phyloP scores from a whole-genome alignment of 345 rosid species.

The Heritiera littoralis region DNA sequence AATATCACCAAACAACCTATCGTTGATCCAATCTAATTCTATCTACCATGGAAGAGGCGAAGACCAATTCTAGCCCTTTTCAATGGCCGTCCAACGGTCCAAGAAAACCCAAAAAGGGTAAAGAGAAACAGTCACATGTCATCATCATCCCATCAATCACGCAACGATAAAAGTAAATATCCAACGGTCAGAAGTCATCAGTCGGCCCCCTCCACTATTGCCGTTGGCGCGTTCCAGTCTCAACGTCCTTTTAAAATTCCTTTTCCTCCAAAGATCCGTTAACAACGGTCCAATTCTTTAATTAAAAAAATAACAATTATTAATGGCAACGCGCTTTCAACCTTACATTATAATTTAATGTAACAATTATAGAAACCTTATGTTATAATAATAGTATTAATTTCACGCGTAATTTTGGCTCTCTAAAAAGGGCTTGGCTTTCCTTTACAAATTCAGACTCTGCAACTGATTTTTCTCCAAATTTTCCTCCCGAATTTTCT shows the following conservation, averaged over 20 bases:
- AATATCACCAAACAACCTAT: too few species aligned
- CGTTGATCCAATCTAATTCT: too few species aligned
- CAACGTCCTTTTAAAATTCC: not conserved
- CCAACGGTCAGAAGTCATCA: slow-evolving; percentile 8
- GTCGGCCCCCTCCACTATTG: not conserved
- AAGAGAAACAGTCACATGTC: not conserved
- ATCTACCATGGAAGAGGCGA: too few species aligned
- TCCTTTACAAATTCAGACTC: not conserved
- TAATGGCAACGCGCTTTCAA: slow-evolving; percentile 16
- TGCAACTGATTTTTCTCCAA: slow-evolving; percentile 4
- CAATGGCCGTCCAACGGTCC: too few species aligned
- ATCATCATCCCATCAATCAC: not conserved
- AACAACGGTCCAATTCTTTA: slow-evolving; percentile 21
- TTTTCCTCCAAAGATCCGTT: slow-evolving; percentile 16
- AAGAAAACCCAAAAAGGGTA: too few species aligned
- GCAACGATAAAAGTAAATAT: too few species aligned
- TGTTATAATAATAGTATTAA: not conserved
- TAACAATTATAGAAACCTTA: too few species aligned
- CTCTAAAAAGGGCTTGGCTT: not conserved
- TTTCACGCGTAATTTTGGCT: slow-evolving; percentile 9
- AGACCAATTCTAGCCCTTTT: too few species aligned
- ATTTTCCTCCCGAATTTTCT: slow-evolving; percentile 9
- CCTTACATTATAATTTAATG: too few species aligned
- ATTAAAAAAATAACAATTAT: not conserved
- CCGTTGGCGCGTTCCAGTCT: not conserved